Evolutionary conservation across 2,329 filamentous ascomycete genomes (phyloP).

Genomic region (Microcera coccophila): DNA sequence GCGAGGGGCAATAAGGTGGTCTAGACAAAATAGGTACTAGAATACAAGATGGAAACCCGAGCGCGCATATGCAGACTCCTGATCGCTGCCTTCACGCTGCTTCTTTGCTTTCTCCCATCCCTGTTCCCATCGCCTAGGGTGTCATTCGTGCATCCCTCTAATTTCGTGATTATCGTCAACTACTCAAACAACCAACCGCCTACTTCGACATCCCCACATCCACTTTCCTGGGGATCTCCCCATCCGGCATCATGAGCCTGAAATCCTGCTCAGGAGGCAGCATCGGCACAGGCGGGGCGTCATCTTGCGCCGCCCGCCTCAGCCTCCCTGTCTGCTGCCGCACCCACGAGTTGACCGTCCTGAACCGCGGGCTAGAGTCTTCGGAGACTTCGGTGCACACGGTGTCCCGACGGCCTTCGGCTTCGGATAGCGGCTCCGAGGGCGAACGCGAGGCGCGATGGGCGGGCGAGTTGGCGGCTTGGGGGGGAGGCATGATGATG

Average conservation of each 20-base stretch:
- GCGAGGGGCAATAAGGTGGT: background rate
- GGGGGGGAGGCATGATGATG: slow-evolving; percentile 44
- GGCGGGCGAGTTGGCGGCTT: slow-evolving; percentile 11
- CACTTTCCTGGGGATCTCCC: slow-evolving; percentile 43
- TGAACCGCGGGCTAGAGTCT: slow-evolving; percentile 53
- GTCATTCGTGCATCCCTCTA: too few relatives aligned
- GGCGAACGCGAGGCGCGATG: slow-evolving; percentile 3
- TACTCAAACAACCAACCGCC: too few relatives aligned
- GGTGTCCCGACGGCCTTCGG: slow-evolving; percentile 41
- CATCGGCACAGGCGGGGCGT: slow-evolving; percentile 39
- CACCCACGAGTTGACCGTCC: slow-evolving; percentile 60
- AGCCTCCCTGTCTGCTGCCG: slow-evolving; percentile 57
- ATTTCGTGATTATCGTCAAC: too few relatives aligned
- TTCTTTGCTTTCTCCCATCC: background rate
- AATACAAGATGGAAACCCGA: background rate
- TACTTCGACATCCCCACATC: slow-evolving; percentile 20
- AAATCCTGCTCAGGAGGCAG: slow-evolving; percentile 45
- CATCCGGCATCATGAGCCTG: slow-evolving; percentile 50
- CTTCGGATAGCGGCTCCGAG: slow-evolving; percentile 3
- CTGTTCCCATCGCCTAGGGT: too few relatives aligned
- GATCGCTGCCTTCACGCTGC: background rate
- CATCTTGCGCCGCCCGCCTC: slow-evolving; percentile 40
- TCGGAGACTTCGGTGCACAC: slow-evolving; percentile 52
- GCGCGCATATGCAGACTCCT: too few relatives aligned
- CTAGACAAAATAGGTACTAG: background rate